Evolutionary conservation across 768 basidiomycete genomes (phyloP), one percentile per base, ranked within the genome.

Genomic region (Dioszegia crocea): DNA sequence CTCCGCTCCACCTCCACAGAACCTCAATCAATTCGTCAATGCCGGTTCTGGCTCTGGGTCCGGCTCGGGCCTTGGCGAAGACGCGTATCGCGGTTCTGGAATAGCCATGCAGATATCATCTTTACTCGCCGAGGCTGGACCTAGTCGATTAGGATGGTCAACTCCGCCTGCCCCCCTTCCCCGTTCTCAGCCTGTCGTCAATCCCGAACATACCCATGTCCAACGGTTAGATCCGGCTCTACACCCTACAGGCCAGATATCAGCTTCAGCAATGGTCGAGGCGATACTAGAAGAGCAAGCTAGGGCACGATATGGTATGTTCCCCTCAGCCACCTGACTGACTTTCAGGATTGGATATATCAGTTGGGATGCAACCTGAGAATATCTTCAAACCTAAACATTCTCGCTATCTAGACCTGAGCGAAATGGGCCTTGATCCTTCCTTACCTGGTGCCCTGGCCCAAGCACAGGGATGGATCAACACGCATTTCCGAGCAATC

Each of bases 401-500:
- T n/a, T 26, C 41, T 14, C 58, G 62, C 24, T 58, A 48, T 2
- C 57, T 47, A 9, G 30, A 48, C 9, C 59, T 64, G 8, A 23
- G 19, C 26, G 57, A 59, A 21, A 60, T 60, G 14, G 62, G 62
- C n/a, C 45, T 64, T 4, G 33, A 40, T 1, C 53, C 57, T 2
- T 33, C 51, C 0, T 36, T 29, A 2, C 46, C 53, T n/a, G 47
- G 21, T 31, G 19, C 62, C 8, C 19, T 57, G 10, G 16, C 47
- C 6, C 41, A 40, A 24, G 62, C 62, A 6, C 62, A 47, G 17
- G 29, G 54, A 10, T 64, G 59, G 54, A 60, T 64, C 36, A 52
- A 60, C 26, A 46, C 53, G 5, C 62, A 64, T 44, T 64, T 64
- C 46, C 36, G 19, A n/a, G 62, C 58, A 8, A 60, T 64, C 6